phyloP scores from a whole-genome alignment of 176 grass and related monocot genomes.

The Melocanna baccifera region DNA sequence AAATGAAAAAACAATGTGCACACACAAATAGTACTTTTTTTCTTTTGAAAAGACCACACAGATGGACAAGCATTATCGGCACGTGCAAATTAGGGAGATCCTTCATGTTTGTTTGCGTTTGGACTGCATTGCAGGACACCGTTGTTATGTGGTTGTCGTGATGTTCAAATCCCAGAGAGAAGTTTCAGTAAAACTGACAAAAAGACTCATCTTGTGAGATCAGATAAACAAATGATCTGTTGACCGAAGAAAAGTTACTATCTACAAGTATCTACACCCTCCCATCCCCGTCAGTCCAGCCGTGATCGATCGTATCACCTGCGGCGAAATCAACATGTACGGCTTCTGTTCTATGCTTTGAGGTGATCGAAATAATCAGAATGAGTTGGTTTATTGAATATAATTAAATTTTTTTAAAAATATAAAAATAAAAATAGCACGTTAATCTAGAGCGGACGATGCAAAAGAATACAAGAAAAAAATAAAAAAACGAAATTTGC shows the following conservation, averaged over 20 bases:
- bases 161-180: neutral
- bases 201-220: neutral
- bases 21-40: neutral
- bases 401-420: too few species aligned
- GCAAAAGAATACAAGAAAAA: too few species aligned
- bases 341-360: neutral
- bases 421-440: too few species aligned
- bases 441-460: too few species aligned
- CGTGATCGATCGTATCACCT: neutral
- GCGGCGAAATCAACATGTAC: neutral
- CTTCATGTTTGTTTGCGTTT: neutral
- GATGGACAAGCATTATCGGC: neutral
- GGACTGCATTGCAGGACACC: neutral
- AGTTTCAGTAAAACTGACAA: neutral
- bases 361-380: too few species aligned
- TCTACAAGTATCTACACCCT: neutral
- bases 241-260: neutral
- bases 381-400: too few species aligned
- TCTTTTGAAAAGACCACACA: neutral
- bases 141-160: constrained; percentile 1
- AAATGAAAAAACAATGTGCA: neutral
- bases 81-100: neutral
- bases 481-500: too few species aligned
- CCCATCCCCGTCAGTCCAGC: neutral
- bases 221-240: neutral